Evolutionary conservation across 768 basidiomycete species (phyloP), one percentile per base, ranked within the genome.

Genomic region (Kwoniella sp.): DNA sequence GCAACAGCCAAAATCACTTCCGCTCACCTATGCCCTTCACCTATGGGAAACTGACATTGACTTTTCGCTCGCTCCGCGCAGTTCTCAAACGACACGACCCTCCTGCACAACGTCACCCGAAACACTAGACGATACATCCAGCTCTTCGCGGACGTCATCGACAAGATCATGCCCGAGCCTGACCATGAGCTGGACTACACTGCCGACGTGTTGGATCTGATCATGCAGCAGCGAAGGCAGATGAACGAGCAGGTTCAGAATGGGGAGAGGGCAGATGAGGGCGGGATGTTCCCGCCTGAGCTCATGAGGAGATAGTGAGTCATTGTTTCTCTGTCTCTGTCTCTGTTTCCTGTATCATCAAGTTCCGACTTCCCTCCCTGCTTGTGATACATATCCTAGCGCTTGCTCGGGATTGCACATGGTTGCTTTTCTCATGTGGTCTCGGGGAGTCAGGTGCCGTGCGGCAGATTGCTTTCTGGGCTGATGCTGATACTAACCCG

Each of bases 191-290:
- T 97, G 66, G 89, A 87, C 63, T 88, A 92, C 68, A 87, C 92
- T 45, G 90, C 92, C 67, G 96, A 99, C 80, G 94, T 97, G 55
- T 90, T 97, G 45, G 96, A 99, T 81, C 88, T 98, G 4, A 96
- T 99, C 64, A 85, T 98, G 68, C 92, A 93, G 79, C 96, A 98
- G 76, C 85, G 96, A 59, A 85, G 89, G 59, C 91, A 96, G 79
- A 86, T 92, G 64, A 97, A 97, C 73, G 87, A 89, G 61, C 87
- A 90, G 78, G 84, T 70, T 38, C 65, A 61, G 50, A 63, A 61
- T 54, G 76, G 69, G 4, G 75, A 77, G 47, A 57, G 73, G 34
- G 47, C 61, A 2, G 69, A 71, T 22, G 75, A 76, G n/a, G 67
- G 67, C 1, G 74, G 75, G 9, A 87, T 87, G 31, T 98, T 98